These are phyloP conservation scores for Venturia asperata DNA, from an alignment of 2,329 filamentous ascomycete genomes.

Conservation along the genomic window DNA sequence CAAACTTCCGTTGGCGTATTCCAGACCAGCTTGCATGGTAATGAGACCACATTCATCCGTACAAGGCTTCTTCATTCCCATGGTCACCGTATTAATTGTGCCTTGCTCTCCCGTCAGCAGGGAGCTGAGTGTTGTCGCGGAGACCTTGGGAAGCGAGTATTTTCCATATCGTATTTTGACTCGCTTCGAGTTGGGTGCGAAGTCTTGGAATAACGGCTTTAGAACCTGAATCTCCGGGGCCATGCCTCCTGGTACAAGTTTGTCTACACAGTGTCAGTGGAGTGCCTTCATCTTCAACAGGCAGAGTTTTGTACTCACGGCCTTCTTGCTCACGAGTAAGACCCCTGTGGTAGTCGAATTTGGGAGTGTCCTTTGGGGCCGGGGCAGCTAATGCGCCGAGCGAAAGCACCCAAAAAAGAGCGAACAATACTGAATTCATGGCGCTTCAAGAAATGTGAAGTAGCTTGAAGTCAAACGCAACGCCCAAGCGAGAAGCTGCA, in stretches of 20 bases:
- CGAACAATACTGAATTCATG: slow-evolving; percentile 10
- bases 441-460: background rate
- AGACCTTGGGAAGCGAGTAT: slow-evolving; percentile 13
- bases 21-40: slow-evolving; percentile 15
- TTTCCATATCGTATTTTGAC: slow-evolving; percentile 18
- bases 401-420: background rate
- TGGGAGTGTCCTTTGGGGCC: background rate
- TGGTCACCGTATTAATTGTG: slow-evolving; percentile 14
- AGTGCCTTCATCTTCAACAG: background rate
- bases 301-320: background rate
- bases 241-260: slow-evolving; percentile 5
- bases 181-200: slow-evolving; percentile 11
- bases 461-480: background rate
- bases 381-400: slow-evolving; percentile 1
- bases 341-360: slow-evolving; percentile 9
- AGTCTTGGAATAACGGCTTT: slow-evolving; percentile 5
- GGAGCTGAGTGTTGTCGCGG: slow-evolving; percentile 5
- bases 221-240: slow-evolving; percentile 11
- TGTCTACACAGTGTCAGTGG: slow-evolving; percentile 6
- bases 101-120: slow-evolving; percentile 11
- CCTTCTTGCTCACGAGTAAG: slow-evolving; percentile 14
- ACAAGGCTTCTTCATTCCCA: slow-evolving; percentile 16
- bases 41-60: slow-evolving; percentile 16
- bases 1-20: slow-evolving; percentile 17
- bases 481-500: background rate